Percentiles rank a stretch among this genome's conserved stretches.
phyloP scores from a whole-genome alignment of 495 filamentous ascomycete genomes.

The Tuber microsphaerosporum region DNA sequence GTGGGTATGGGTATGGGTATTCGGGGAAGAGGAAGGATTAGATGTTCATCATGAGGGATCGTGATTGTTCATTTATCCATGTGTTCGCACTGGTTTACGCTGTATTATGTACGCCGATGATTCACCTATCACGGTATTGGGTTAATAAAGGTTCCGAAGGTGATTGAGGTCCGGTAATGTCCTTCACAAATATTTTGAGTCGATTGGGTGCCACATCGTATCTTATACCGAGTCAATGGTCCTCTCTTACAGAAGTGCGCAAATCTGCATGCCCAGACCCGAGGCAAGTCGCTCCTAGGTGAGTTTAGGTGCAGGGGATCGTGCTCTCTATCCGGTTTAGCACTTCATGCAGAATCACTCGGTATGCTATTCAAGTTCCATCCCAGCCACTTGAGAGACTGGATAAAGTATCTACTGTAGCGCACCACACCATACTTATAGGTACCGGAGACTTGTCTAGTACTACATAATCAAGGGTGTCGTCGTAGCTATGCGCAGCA shows the following conservation, averaged over 20 bases:
- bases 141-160: neutral
- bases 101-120: neutral
- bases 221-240: neutral
- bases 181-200: neutral
- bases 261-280: neutral
- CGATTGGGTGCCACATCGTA: neutral
- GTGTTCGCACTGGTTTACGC: neutral
- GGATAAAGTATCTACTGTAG: neutral
- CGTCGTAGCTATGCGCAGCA: no score
- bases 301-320: no score
- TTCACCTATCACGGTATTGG: neutral
- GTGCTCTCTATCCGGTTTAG: neutral
- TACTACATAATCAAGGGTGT: neutral
- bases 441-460: neutral
- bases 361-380: neutral
- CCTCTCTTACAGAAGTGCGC: neutral
- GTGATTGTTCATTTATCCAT: neutral
- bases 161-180: neutral
- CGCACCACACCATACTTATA: neutral
- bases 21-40: conserved; percentile 52
- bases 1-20: conserved; percentile 49
- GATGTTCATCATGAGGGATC: neutral
- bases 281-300: no score
- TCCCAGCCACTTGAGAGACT: neutral
- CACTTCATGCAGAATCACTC: neutral